These are phyloP conservation scores for Avena insularis DNA, from an alignment of 176 grass and related monocot species.

Conservation along the genomic window DNA sequence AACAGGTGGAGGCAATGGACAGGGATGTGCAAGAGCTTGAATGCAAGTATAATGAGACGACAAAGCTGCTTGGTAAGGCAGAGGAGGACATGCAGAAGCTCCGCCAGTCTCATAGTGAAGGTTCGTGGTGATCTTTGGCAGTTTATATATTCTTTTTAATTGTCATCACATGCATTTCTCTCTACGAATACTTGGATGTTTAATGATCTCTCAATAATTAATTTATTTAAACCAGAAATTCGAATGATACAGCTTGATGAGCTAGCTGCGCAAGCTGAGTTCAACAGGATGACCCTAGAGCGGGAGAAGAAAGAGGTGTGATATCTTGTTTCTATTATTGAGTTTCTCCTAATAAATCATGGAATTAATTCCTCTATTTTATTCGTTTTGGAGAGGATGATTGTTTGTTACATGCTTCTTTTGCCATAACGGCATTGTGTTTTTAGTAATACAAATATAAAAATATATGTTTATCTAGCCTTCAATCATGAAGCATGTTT, in stretches of 20 bases:
- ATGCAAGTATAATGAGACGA: constrained; percentile 52
- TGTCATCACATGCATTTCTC: background rate
- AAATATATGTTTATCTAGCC: too few relatives aligned
- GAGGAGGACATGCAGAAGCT: constrained; percentile 60
- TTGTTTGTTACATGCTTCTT: background rate
- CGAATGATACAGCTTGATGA: constrained; percentile 64
- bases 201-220: background rate
- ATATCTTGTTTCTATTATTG: constrained; percentile 30
- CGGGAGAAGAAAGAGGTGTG: constrained; percentile 54
- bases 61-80: constrained; percentile 51
- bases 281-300: constrained; percentile 46
- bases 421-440: background rate
- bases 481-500: background rate
- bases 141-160: background rate
- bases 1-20: constrained; percentile 62
- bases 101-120: constrained; percentile 61
- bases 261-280: constrained; percentile 42
- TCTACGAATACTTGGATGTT: background rate
- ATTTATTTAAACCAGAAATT: constrained; percentile 61
- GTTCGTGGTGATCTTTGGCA: constrained; percentile 22
- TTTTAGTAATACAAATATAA: background rate
- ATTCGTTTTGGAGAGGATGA: background rate
- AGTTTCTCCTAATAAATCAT: background rate
- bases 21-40: constrained; percentile 59
- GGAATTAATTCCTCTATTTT: background rate